phyloP scores from a whole-genome alignment of 768 basidiomycete genomes.

The Auricularia sp. region DNA sequence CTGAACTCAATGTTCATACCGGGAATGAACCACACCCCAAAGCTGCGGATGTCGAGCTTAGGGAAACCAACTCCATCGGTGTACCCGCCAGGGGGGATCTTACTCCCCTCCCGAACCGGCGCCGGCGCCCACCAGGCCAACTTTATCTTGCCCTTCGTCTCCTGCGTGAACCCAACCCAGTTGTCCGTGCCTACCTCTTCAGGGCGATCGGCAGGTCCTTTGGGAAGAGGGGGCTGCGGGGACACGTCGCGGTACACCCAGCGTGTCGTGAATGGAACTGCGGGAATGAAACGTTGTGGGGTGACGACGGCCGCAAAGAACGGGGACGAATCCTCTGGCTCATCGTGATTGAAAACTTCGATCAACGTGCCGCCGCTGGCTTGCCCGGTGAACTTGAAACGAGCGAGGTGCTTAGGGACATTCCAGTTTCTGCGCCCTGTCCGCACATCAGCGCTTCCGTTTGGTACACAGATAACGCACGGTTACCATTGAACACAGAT shows the following conservation, averaged over 20 bases:
- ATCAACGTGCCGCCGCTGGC: not conserved
- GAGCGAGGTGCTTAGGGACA: slow-evolving; percentile 9
- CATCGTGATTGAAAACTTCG: not conserved
- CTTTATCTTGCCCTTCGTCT: not conserved
- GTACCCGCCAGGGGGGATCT: not conserved
- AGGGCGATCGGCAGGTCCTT: not conserved
- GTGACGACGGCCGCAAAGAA: slow-evolving; percentile 3
- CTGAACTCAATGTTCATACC: not conserved
- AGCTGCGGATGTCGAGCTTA: not conserved
- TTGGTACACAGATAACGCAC: not conserved
- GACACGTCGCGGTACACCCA: not conserved
- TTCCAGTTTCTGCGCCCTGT: slow-evolving; percentile 11
- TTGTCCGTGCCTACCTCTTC: not conserved
- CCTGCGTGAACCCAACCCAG: not conserved
- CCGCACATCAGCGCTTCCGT: not conserved
- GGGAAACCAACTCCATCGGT: not conserved
- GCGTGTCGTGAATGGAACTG: slow-evolving; percentile 4
- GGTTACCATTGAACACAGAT: slow-evolving; percentile 8
- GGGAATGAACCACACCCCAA: not conserved
- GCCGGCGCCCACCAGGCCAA: not conserved
- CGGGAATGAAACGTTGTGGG: slow-evolving; percentile 1
- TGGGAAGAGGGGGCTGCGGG: slow-evolving; percentile 5
- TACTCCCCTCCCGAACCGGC: not conserved
- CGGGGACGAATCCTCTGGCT: not conserved
- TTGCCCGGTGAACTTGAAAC: slow-evolving; percentile 8